These are phyloP conservation scores for Pythium volutum DNA, from an alignment of 352 stramenopile species.

Conservation along the genomic window DNA sequence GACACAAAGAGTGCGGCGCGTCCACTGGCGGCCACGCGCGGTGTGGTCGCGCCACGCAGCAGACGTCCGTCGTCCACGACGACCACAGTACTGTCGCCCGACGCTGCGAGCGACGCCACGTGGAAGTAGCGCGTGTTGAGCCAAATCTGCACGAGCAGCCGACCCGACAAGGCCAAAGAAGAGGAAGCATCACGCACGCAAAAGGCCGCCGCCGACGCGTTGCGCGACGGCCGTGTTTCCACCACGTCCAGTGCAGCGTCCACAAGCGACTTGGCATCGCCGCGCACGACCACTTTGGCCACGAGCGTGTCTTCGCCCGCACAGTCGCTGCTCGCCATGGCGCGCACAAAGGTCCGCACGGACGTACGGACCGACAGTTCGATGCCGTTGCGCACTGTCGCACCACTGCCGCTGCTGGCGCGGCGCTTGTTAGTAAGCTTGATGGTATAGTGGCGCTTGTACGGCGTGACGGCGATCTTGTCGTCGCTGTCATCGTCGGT, in stretches of 20 bases:
- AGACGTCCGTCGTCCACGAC: not conserved
- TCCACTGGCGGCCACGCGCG: not conserved
- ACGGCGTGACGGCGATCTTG: not conserved
- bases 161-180: not conserved
- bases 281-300: constrained; percentile 15
- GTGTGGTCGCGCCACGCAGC: not conserved
- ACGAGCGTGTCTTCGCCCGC: not conserved
- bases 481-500: constrained; percentile 10
- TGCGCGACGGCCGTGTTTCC: no score
- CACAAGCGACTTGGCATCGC: constrained; percentile 10
- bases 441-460: constrained; percentile 8
- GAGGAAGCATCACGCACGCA: not conserved
- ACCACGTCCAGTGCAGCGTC: constrained; percentile 10
- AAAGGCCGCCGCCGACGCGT: not conserved
- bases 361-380: constrained; percentile 7
- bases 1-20: not conserved
- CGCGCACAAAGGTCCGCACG: constrained; percentile 13
- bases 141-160: constrained; percentile 10
- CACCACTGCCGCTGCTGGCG: not conserved
- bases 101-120: not conserved
- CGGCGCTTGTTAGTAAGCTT: not conserved
- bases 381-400: not conserved
- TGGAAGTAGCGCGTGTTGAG: constrained; percentile 12
- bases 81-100: constrained; percentile 15
- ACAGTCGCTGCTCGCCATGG: not conserved